Conservation (phyloP, 306 rosid genomes). For the Sindora glabra region DNA sequence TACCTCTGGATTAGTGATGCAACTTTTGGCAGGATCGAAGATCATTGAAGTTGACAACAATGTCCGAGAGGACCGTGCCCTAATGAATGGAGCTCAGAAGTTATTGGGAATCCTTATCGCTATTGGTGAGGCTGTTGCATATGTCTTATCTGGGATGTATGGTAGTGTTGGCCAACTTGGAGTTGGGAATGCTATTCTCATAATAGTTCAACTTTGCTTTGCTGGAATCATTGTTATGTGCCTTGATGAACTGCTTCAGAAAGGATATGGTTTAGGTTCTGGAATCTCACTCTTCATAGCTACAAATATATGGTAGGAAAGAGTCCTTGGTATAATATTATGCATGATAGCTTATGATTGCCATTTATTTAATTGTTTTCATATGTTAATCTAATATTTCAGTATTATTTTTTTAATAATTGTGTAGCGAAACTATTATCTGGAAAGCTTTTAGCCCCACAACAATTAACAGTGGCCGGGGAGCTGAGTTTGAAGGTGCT, state of each 20-base stretch:
- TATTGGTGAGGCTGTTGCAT: slow-evolving; percentile 60
- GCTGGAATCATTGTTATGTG: slow-evolving; percentile 58
- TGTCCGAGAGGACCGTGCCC: slow-evolving; percentile 55
- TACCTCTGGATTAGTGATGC: slow-evolving; percentile 54
- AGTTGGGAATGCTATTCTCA: slow-evolving; percentile 56
- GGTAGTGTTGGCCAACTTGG: too few species aligned
- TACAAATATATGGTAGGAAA: slow-evolving; percentile 42
- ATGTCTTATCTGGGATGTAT: slow-evolving; percentile 54
- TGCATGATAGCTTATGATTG: too few species aligned
- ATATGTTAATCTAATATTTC: neutral
- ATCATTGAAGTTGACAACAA: too few species aligned
- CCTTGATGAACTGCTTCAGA: slow-evolving; percentile 61
- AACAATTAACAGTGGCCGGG: slow-evolving; percentile 53
- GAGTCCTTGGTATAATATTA: too few species aligned
- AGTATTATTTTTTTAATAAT: neutral
- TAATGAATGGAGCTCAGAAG: slow-evolving; percentile 55
- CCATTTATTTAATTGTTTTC: too few species aligned
- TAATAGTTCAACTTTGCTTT: slow-evolving; percentile 52
- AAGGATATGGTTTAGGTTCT: slow-evolving; percentile 64
- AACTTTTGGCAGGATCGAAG: slow-evolving; percentile 43
- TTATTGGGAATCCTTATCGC: slow-evolving; percentile 54
- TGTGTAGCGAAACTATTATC: slow-evolving; percentile 41
- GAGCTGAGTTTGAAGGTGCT: slow-evolving; percentile 56
- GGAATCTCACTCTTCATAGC: slow-evolving; percentile 65
- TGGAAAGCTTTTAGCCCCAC: slow-evolving; percentile 61